Base-by-base conservation (phyloP, 2,329 filamentous ascomycete species). In the Aspergillus sp. region DNA sequence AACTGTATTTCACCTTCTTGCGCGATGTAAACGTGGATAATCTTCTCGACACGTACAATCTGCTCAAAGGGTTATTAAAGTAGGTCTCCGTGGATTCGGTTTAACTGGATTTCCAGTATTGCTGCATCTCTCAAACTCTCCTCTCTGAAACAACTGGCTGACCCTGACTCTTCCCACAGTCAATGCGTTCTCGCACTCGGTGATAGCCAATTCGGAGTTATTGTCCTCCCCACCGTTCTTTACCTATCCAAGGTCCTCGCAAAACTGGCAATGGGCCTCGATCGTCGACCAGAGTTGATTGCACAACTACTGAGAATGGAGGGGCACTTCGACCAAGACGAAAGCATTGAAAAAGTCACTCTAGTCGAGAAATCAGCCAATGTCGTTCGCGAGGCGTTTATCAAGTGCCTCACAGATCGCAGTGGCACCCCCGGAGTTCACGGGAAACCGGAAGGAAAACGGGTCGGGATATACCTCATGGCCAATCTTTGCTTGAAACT, bases 401-500 rank as follows among this genome's bases (percentile, higher is more conserved):
- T 90, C 10, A 90, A 90, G 36, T 96, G 93, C 59, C 75, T 96
- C 32, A 91, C 88, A 3, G 91, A 96, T 67, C 83, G 90, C 45
- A 86, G 83, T 1, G 85, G 85, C 16, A 84, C 82, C 22, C 78
- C 83, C 11, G 76, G 76, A 13, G 78, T 79, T 0, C 71, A 81
- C 22, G 84, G 83, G 17, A 82, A 79, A 54, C 90, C 90, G 0
- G 88, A 92, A 62, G 90, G 91, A 50, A 95, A 92, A 68, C 90
- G 93, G 65, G 76, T 87, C 10, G 92, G 90, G 41, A 91, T 96
- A 56, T 96, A 96, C 73, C 85, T 89, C 53, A 91, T 95, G 73
- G 92, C 91, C 54, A 96, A 96, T 66, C 81, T 96, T 20, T 94
- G 91, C 35, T 76, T 96, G 45, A 93, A 92, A 70, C 82, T 96